A percentile compares a stretch with the other conserved stretches of the same genome.
phyloP scores from a whole-genome alignment of 139 green algal genomes.

The Mychonastes homosphaera region DNA sequence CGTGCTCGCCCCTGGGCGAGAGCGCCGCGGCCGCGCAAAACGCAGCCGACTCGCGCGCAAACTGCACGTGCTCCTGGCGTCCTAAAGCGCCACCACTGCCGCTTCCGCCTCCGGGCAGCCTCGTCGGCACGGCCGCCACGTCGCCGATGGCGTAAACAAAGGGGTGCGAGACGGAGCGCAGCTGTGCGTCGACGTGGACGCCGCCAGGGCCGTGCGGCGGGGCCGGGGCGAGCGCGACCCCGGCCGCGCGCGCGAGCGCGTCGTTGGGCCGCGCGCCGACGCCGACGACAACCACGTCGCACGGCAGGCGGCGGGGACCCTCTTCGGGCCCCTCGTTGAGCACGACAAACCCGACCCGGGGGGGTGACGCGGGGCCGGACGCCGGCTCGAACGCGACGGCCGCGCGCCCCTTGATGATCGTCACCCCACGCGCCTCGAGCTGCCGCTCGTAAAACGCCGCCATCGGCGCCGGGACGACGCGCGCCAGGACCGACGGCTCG shows the following conservation, averaged over 20 bases:
- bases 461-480: conserved; percentile 70
- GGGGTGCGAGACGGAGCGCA: not conserved
- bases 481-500: conserved; percentile 57
- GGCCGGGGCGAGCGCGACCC: not conserved
- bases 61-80: conserved; percentile 89
- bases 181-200: not conserved
- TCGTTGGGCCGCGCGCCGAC: conserved; percentile 3
- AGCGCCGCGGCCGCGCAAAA: no score
- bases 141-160: conserved; percentile 73
- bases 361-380: not conserved
- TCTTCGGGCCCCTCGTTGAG: not conserved
- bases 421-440: conserved; percentile 25
- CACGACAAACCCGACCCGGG: not conserved
- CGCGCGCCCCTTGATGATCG: not conserved
- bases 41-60: no score
- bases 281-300: conserved; percentile 14
- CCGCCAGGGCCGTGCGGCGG: not conserved
- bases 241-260: not conserved
- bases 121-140: conserved; percentile 83
- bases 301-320: conserved; percentile 1
- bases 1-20: no score
- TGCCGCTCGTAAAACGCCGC: conserved; percentile 62
- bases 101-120: conserved; percentile 17
- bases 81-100: conserved; percentile 32
- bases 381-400: not conserved